Evolutionary conservation across 768 basidiomycete genomes (phyloP).

Genomic region (Boletus patriciae): DNA sequence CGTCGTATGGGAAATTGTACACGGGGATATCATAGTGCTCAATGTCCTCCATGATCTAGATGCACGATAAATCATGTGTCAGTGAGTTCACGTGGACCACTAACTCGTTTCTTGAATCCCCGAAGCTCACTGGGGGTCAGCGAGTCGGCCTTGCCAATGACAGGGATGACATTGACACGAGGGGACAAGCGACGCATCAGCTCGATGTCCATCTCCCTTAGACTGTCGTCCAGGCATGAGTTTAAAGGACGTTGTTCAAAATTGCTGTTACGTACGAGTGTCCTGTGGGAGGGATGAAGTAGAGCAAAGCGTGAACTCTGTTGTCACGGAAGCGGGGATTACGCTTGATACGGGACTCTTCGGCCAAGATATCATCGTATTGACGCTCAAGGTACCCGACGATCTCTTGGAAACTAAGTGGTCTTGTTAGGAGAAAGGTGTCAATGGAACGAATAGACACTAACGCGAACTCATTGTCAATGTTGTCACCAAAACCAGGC

Average conservation of each 20-base stretch:
- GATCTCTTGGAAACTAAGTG: slow-evolving; percentile 89
- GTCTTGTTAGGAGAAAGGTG: slow-evolving; percentile 6
- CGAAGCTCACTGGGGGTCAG: slow-evolving; percentile 90
- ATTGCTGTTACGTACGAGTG: slow-evolving; percentile 68
- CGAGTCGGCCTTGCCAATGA: slow-evolving; percentile 94
- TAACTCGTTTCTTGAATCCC: slow-evolving; percentile 92
- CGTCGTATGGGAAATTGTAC: slow-evolving; percentile 99
- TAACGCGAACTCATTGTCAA: slow-evolving; percentile 98
- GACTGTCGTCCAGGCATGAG: slow-evolving; percentile 39
- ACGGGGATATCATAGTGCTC: slow-evolving; percentile 97
- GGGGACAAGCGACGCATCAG: slow-evolving; percentile 97
- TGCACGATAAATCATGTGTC: neutral
- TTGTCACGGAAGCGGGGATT: slow-evolving; percentile 99
- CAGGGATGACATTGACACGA: slow-evolving; percentile 98
- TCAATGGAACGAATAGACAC: slow-evolving; percentile 34
- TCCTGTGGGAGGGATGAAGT: slow-evolving; percentile 99
- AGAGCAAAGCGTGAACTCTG: slow-evolving; percentile 92
- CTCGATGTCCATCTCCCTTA: slow-evolving; percentile 99
- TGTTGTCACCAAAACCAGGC: slow-evolving; percentile 97
- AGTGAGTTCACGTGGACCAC: slow-evolving; percentile 21
- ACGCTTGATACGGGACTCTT: slow-evolving; percentile 99
- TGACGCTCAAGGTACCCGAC: slow-evolving; percentile 95
- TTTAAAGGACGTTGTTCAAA: neutral
- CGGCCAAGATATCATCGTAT: slow-evolving; percentile 98
- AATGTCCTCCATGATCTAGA: slow-evolving; percentile 98